A percentile compares a stretch with the other conserved stretches of the same genome.
These are phyloP conservation scores for Pythium dissimile DNA, from an alignment of 352 stramenopile genomes.

Conservation along the genomic window DNA sequence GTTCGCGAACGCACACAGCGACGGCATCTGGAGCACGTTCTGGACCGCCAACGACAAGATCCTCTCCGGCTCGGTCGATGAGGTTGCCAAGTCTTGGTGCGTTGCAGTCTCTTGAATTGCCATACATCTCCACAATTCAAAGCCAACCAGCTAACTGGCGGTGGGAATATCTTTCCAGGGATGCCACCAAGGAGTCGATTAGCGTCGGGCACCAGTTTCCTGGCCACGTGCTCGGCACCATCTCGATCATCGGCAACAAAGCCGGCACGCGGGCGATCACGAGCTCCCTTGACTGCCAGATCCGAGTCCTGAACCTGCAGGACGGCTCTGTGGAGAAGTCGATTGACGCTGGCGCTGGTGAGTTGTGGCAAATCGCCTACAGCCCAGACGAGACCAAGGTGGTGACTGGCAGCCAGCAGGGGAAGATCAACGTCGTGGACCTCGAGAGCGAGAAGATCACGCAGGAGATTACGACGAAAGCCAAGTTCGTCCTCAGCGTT, in stretches of 20 bases:
- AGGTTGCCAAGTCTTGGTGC: slow-evolving; percentile 83
- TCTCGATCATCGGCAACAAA: slow-evolving; percentile 83
- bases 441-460: slow-evolving; percentile 74
- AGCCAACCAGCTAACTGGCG: no score
- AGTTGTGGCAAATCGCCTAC: slow-evolving; percentile 88
- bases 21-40: slow-evolving; percentile 87
- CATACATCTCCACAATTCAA: not conserved
- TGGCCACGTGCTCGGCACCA: slow-evolving; percentile 81
- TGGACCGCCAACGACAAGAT: slow-evolving; percentile 88
- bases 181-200: slow-evolving; percentile 64
- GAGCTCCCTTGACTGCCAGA: slow-evolving; percentile 81
- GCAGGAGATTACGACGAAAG: slow-evolving; percentile 63
- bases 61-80: slow-evolving; percentile 84
- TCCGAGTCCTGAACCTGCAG: slow-evolving; percentile 74
- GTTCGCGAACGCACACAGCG: slow-evolving; percentile 81
- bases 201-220: slow-evolving; percentile 80
- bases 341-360: slow-evolving; percentile 80
- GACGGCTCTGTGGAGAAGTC: slow-evolving; percentile 74
- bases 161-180: no score
- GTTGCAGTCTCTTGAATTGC: not conserved
- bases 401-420: slow-evolving; percentile 76
- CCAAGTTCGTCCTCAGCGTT: slow-evolving; percentile 78
- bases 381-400: slow-evolving; percentile 80
- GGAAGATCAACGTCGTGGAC: slow-evolving; percentile 88
- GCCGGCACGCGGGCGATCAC: slow-evolving; percentile 69